Percentiles rank a stretch among this genome's conserved stretches.
These are phyloP conservation scores for Syzygium jambos DNA, from an alignment of 345 rosid species.

Conservation along the genomic window DNA sequence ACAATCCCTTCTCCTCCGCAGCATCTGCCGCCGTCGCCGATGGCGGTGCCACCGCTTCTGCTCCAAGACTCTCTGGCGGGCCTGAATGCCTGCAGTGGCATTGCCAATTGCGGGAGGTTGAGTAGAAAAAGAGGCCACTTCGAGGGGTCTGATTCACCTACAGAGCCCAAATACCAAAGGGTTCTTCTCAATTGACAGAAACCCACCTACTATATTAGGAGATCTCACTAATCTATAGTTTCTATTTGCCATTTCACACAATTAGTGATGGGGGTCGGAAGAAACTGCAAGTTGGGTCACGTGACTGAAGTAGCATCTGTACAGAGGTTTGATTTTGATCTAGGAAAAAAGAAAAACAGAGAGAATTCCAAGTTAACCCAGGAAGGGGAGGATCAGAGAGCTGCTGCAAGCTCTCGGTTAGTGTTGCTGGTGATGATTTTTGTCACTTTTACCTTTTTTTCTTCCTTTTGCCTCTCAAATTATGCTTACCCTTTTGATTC, in stretches of 20 bases:
- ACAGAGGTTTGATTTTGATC: neutral
- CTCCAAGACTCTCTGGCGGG: conserved; percentile 18
- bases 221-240: conserved; percentile 1
- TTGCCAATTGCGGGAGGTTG: conserved; percentile 35
- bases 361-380: neutral
- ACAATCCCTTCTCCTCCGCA: conserved; percentile 48
- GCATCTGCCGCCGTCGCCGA: conserved; percentile 17
- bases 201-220: neutral
- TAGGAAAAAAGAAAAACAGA: neutral
- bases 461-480: neutral
- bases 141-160: conserved; percentile 46
- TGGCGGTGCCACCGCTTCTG: conserved; percentile 8
- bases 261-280: neutral
- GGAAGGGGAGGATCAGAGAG: neutral
- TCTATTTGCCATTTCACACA: neutral
- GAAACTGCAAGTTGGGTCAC: neutral
- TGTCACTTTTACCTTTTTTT: neutral
- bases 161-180: conserved; percentile 48
- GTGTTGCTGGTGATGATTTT: neutral
- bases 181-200: neutral
- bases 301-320: neutral
- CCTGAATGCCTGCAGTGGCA: conserved; percentile 9
- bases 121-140: conserved; percentile 53
- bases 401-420: neutral
- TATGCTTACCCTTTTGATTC: neutral